Base-by-base conservation (phyloP, 495 filamentous ascomycete genomes). In the Endocarpon pusillum region DNA sequence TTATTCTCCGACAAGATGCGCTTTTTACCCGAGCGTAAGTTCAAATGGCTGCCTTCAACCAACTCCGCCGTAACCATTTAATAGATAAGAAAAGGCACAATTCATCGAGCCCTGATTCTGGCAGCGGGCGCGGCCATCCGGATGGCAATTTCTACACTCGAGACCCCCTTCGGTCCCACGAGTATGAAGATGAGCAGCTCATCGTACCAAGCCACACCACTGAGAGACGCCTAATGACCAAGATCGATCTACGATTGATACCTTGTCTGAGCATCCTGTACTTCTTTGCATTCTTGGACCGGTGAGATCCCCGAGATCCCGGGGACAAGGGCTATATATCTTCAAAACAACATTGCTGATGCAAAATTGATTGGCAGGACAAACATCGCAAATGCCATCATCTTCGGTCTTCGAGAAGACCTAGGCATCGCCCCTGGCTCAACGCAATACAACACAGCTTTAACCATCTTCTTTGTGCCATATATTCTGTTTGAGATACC, bases 391-490 rank as follows among this genome's bases (percentile, higher is more conserved):
- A 82, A 85, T 51, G 70, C 71, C 1, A 64, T 61, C 15, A 53
- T 71, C 32, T 64, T 71, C 21, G 69, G 71, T 28, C 61, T 87
- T n/a, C 62, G 64, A 32, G 42, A 58, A 8, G 78, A 91, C 24
- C 54, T 89, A 9, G 24, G 61, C 12, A 64, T 93, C 15, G 47
- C 37, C 14, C 40, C 41, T 0, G 61, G 59, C 18, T 57, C 59
- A 32, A 64, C 64, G 9, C 67, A 80, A 45, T 86, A 76, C 54
- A 89, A 87, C 55, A 78, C 69, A 10, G 81, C 78, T 0, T 57
- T 92, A 38, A 73, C 72, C 16, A 87, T 92, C 42, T 93, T 94
- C 65, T 97, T 94, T 57, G 73, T 94, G 0, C 85, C 87, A 0
- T 96, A 94, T 49, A 67, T 92, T 41, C 41, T 87, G 30, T 77